phyloP scores from a whole-genome alignment of 768 basidiomycete species.

The Crassisporium funariophilum region DNA sequence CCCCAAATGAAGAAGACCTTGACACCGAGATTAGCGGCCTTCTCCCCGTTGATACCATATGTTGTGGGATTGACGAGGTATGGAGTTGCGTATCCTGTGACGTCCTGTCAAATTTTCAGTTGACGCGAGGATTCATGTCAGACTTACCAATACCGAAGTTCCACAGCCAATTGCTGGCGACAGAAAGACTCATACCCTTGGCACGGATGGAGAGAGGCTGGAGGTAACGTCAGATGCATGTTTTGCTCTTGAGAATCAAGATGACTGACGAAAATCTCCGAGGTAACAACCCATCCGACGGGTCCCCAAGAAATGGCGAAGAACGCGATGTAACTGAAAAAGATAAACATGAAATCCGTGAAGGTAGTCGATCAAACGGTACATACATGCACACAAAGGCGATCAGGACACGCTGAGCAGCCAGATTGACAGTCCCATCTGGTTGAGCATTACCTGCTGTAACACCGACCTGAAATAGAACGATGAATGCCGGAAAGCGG shows the following conservation, averaged over 20 bases:
- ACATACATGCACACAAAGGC: constrained; percentile 56
- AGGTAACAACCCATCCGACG: constrained; percentile 63
- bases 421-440: constrained; percentile 32
- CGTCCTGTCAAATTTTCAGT: neutral
- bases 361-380: neutral
- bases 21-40: constrained; percentile 50
- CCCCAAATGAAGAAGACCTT: constrained; percentile 89
- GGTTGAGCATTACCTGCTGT: constrained; percentile 24
- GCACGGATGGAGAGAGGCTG: constrained; percentile 73
- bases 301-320: constrained; percentile 71
- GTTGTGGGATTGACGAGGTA: constrained; percentile 51
- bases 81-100: constrained; percentile 35
- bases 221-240: neutral
- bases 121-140: neutral
- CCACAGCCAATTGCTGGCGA: constrained; percentile 59
- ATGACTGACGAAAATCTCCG: constrained; percentile 64
- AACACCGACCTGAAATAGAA: no score
- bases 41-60: constrained; percentile 17
- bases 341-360: neutral
- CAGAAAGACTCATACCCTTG: constrained; percentile 74
- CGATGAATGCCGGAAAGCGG: no score
- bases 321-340: constrained; percentile 36
- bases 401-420: constrained; percentile 63
- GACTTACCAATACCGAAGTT: constrained; percentile 63
- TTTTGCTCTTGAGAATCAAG: neutral